Conservation (phyloP, 306 rosid species). For the Vigna unguiculata region DNA sequence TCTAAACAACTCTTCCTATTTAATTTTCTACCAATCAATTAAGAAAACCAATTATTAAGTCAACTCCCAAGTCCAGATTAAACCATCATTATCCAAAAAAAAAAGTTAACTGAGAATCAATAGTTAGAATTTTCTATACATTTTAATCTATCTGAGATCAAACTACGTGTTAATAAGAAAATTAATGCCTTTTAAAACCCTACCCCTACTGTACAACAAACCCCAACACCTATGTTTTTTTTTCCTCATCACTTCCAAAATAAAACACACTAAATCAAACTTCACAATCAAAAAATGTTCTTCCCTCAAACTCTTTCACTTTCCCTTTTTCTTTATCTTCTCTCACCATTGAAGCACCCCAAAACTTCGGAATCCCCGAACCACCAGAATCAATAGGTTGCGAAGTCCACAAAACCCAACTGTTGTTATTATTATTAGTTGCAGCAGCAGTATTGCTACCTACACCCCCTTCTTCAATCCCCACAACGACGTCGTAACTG, state of each 20-base stretch:
- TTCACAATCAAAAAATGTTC: not conserved
- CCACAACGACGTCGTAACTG: constrained; percentile 52
- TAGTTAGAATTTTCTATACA: too few species aligned
- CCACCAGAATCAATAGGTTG: constrained; percentile 25
- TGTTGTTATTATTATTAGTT: not conserved
- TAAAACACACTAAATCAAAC: not conserved
- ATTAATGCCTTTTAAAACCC: not conserved
- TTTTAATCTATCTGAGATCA: too few species aligned
- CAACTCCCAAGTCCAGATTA: too few species aligned
- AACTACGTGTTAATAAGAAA: too few species aligned
- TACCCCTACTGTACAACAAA: not conserved
- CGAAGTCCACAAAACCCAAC: not conserved
- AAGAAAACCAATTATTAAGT: too few species aligned
- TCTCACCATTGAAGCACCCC: not conserved
- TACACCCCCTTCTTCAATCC: not conserved
- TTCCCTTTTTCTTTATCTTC: not conserved
- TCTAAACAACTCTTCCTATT: too few species aligned
- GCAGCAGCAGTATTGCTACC: not conserved
- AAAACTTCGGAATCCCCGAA: constrained; percentile 16
- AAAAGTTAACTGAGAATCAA: too few species aligned
- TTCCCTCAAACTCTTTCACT: not conserved
- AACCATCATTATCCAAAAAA: too few species aligned
- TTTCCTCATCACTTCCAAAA: not conserved
- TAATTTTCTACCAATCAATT: too few species aligned
- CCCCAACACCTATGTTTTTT: not conserved